phyloP scores from a whole-genome alignment of 371 early-diverging fungal genomes.

The Zychaea mexicana region DNA sequence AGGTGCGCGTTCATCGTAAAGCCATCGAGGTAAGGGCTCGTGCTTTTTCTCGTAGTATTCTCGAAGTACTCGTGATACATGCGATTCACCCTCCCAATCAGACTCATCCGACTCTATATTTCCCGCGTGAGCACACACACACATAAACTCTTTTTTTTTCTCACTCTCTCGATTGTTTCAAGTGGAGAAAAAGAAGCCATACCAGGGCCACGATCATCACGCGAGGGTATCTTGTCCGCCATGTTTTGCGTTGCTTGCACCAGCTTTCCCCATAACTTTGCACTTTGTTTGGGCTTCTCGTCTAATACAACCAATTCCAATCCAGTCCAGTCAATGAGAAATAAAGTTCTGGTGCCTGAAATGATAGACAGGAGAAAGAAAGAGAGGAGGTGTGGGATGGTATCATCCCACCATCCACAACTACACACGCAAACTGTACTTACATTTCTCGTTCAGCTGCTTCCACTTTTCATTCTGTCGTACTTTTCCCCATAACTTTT shows the following conservation, averaged over 20 bases:
- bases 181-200: too few relatives aligned
- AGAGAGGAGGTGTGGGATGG: background rate
- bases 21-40: slow-evolving; percentile 28
- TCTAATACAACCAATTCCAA: slow-evolving; percentile 17
- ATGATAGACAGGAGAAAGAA: background rate
- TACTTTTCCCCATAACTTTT: slow-evolving; percentile 50
- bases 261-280: slow-evolving; percentile 60
- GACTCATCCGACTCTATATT: slow-evolving; percentile 58
- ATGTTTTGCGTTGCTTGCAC: slow-evolving; percentile 60
- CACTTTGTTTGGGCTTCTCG: slow-evolving; percentile 34
- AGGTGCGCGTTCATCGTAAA: slow-evolving; percentile 30
- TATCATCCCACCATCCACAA: background rate
- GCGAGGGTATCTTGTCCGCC: slow-evolving; percentile 50
- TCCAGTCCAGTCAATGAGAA: background rate
- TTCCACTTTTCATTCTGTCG: slow-evolving; percentile 55
- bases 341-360: background rate
- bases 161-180: too few relatives aligned
- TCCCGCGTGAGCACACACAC: background rate
- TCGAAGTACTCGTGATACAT: slow-evolving; percentile 52
- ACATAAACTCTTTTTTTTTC: background rate
- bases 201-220: slow-evolving; percentile 24
- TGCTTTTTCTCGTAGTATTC: slow-evolving; percentile 53
- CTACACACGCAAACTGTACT: slow-evolving; percentile 8
- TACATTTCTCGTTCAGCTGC: slow-evolving; percentile 41
- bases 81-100: slow-evolving; percentile 60